A percentile compares a stretch with the other conserved stretches of the same genome.
phyloP scores from a whole-genome alignment of 2,329 filamentous ascomycete species.

The Cytospora schulzeri region DNA sequence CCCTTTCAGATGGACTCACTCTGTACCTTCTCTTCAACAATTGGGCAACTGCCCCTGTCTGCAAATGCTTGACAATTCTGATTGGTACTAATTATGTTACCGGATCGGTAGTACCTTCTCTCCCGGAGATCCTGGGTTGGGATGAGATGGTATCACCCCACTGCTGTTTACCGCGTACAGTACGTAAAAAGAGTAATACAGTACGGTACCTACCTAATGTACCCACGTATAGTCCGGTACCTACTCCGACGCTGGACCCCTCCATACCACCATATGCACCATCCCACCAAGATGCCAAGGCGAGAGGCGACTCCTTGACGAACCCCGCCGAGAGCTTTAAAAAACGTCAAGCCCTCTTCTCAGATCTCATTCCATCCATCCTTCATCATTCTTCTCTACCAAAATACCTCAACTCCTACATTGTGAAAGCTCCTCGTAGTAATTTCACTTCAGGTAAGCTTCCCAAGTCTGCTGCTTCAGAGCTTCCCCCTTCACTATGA shows the following conservation, averaged over 20 bases:
- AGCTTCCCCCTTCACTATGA: not conserved
- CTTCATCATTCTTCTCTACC: slow-evolving; percentile 3
- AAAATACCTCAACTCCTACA: slow-evolving; percentile 11
- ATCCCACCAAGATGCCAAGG: slow-evolving; percentile 24
- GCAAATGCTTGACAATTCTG: slow-evolving; percentile 4
- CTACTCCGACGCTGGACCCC: slow-evolving; percentile 18
- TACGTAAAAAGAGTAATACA: not conserved
- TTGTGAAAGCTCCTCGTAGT: slow-evolving; percentile 21
- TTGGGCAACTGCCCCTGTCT: not conserved
- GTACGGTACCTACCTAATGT: not conserved
- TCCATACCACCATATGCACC: slow-evolving; percentile 14
- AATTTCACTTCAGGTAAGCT: slow-evolving; percentile 21
- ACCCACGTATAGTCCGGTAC: too few species aligned
- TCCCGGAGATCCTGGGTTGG: slow-evolving; percentile 2
- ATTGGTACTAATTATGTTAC: slow-evolving; percentile 11
- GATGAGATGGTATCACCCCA: slow-evolving; percentile 8
- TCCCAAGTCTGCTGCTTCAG: not conserved
- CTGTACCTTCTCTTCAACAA: not conserved
- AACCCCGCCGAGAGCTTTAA: slow-evolving; percentile 24
- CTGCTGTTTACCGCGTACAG: not conserved
- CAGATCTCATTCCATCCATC: slow-evolving; percentile 7
- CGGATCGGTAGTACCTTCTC: not conserved
- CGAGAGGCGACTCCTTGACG: slow-evolving; percentile 8
- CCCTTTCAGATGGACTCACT: not conserved
- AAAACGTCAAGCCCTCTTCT: slow-evolving; percentile 24